Conservation (phyloP, 1,284 basidiomycete genomes). For the Pseudomicrostroma phylloplanum region DNA sequence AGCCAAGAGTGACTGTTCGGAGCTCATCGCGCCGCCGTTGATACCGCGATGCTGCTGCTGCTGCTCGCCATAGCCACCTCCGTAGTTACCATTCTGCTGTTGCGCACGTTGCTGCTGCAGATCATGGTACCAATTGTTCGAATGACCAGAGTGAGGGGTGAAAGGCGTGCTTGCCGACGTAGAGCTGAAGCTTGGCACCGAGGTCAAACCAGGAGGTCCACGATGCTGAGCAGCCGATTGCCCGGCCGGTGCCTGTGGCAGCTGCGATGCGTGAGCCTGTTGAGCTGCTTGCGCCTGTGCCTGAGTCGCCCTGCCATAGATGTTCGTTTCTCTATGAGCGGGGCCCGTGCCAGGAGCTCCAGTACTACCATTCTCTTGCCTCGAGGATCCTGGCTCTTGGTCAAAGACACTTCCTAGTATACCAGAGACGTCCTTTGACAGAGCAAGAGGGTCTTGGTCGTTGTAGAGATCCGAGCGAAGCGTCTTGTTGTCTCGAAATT, state of each 20-base stretch:
- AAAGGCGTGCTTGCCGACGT: too few species aligned
- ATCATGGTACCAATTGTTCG: not conserved
- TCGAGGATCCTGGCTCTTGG: constrained; percentile 14
- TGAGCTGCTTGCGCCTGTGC: constrained; percentile 24
- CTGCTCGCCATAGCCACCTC: too few species aligned
- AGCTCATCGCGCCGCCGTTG: not conserved
- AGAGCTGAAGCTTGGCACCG: not conserved
- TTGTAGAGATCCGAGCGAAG: constrained; percentile 14
- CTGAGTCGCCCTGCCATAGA: constrained; percentile 24
- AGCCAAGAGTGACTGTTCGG: constrained; percentile 40
- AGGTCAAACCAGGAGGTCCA: constrained; percentile 1
- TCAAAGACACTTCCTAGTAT: constrained; percentile 35
- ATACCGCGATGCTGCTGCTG: too few species aligned
- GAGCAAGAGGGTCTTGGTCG: constrained; percentile 11
- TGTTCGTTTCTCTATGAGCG: constrained; percentile 22
- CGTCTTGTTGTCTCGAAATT: constrained; percentile 14
- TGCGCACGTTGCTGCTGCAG: constrained; percentile 15
- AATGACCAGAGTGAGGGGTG: too few species aligned
- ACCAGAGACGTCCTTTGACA: constrained; percentile 30
- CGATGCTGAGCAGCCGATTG: constrained; percentile 22
- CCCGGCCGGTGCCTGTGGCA: constrained; percentile 21
- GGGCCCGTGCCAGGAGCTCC: constrained; percentile 19
- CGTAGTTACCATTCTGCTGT: constrained; percentile 13
- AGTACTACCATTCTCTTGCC: too few species aligned
- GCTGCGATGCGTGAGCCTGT: constrained; percentile 23